Conservation (phyloP, 202 grass and related monocot genomes). For the Setaria viridis region DNA sequence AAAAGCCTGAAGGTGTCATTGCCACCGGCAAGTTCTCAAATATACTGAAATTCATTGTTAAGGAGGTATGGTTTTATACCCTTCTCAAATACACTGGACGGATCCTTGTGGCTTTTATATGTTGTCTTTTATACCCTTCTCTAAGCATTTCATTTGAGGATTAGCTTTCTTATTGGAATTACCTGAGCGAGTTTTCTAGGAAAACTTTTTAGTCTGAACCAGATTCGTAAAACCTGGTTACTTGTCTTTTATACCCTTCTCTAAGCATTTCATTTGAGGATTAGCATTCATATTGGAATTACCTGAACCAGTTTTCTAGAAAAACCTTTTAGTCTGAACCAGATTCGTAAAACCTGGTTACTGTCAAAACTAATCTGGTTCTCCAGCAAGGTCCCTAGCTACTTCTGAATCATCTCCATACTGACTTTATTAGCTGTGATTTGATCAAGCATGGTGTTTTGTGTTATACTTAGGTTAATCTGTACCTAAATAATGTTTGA, state of each 20-base stretch:
- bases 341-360: neutral
- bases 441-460: neutral
- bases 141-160: constrained; percentile 29
- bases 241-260: neutral
- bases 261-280: constrained; percentile 29
- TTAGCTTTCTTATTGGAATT: constrained; percentile 6
- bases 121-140: neutral
- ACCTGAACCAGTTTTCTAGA: neutral
- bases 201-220: neutral
- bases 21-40: constrained; percentile 93
- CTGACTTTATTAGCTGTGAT: neutral
- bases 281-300: constrained; percentile 2
- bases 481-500: neutral
- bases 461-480: neutral
- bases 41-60: constrained; percentile 91
- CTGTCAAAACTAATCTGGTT: neutral
- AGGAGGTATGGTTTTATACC: constrained; percentile 67
- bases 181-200: neutral
- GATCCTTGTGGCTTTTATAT: neutral
- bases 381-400: neutral
- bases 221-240: neutral
- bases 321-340: neutral
- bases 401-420: neutral
- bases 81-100: neutral
- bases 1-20: constrained; percentile 88